These are phyloP conservation scores for Jackrogersella minutella DNA, from an alignment of 495 filamentous ascomycete genomes.

Conservation along the genomic window DNA sequence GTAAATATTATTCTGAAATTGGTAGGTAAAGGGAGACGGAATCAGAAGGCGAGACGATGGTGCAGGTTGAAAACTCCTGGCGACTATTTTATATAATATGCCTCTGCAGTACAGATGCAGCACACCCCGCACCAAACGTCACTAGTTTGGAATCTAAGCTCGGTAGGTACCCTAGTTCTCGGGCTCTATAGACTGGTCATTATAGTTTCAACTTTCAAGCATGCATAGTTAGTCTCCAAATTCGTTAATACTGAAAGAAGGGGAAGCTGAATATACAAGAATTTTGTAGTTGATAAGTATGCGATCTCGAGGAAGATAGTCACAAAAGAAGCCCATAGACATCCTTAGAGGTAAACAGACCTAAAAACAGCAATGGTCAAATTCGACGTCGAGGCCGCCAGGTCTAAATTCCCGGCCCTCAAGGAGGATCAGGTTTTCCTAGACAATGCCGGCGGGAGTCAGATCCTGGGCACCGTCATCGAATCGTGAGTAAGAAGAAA, in stretches of 20 bases:
- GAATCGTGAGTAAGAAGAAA: slow-evolving; percentile 62
- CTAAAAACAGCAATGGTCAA: slow-evolving; percentile 21
- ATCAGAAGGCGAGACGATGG: too few relatives aligned
- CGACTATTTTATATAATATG: too few relatives aligned
- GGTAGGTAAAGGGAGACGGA: too few relatives aligned
- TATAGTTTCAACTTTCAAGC: too few relatives aligned
- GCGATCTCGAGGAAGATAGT: neutral
- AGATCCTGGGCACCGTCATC: slow-evolving; percentile 68
- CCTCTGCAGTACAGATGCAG: slow-evolving; percentile 11
- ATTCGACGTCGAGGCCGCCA: slow-evolving; percentile 63
- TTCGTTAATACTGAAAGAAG: slow-evolving; percentile 10
- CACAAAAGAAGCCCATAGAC: neutral
- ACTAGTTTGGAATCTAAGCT: slow-evolving; percentile 9
- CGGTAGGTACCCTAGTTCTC: too few relatives aligned
- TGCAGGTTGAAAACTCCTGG: too few relatives aligned
- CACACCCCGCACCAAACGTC: slow-evolving; percentile 30
- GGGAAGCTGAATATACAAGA: neutral
- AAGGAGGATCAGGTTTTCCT: slow-evolving; percentile 71
- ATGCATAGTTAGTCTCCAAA: too few relatives aligned
- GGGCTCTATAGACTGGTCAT: too few relatives aligned
- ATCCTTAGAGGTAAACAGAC: neutral
- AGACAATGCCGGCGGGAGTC: slow-evolving; percentile 80
- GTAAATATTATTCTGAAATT: too few relatives aligned
- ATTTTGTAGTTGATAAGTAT: too few relatives aligned
- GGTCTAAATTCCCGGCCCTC: slow-evolving; percentile 71